Percentiles rank a stretch among this genome's conserved stretches.
Conservation (phyloP, 176 grass and related monocot species). For the Saccharum spontaneum region DNA sequence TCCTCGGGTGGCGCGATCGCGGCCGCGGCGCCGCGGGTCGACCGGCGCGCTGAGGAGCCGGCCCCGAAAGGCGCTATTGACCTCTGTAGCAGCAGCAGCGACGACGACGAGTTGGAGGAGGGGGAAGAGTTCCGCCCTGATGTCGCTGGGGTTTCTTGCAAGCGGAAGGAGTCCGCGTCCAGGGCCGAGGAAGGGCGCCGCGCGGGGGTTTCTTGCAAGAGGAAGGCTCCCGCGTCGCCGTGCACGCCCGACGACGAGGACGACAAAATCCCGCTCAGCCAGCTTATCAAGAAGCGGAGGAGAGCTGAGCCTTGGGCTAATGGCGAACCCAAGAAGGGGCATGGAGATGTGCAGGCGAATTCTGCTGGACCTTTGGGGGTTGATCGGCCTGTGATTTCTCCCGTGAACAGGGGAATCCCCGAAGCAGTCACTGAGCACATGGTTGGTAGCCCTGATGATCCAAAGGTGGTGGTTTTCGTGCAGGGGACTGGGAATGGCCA, state of each 20-base stretch:
- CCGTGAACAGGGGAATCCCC: background rate
- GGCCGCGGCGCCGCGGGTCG: background rate
- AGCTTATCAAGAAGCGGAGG: constrained; percentile 14
- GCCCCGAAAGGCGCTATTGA: background rate
- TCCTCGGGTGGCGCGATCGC: background rate
- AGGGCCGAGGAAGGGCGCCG: background rate
- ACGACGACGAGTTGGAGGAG: background rate
- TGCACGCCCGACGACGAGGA: constrained; percentile 7
- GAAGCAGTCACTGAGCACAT: background rate
- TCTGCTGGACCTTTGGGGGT: background rate
- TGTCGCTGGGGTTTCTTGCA: background rate
- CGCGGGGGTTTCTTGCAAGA: background rate
- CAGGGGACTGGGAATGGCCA: background rate
- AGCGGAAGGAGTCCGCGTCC: background rate
- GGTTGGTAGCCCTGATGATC: no score
- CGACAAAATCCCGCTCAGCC: constrained; percentile 23
- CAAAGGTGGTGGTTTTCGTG: background rate
- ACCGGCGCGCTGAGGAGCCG: background rate
- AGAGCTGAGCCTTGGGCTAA: background rate
- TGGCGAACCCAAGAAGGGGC: constrained; percentile 1
- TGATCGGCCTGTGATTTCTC: background rate
- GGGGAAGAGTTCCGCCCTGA: background rate
- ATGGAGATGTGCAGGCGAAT: background rate
- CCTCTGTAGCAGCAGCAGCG: no score
- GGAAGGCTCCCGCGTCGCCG: background rate